Conservation (phyloP, 371 early-diverging fungal genomes). For the Circinella minor region DNA sequence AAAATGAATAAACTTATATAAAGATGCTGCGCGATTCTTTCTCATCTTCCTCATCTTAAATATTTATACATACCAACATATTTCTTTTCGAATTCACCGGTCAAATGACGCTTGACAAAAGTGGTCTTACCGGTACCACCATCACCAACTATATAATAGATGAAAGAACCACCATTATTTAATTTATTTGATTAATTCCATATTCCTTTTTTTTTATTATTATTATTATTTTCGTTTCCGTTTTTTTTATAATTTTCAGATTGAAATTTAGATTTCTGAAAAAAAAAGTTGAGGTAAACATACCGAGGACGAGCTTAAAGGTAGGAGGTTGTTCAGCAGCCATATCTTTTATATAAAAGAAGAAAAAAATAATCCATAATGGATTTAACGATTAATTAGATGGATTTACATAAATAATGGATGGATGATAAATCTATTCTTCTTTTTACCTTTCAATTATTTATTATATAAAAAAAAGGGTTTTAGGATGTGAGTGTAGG, state of each 20-base stretch:
- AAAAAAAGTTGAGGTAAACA: conserved; percentile 1
- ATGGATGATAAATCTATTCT: neutral
- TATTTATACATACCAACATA: conserved; percentile 89
- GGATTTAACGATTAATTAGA: neutral
- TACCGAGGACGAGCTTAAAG: conserved; percentile 88
- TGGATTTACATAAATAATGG: neutral
- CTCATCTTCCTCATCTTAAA: neutral
- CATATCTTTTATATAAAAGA: conserved; percentile 25
- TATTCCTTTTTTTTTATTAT: too few relatives aligned
- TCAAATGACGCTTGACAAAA: conserved; percentile 99
- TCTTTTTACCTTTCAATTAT: too few relatives aligned
- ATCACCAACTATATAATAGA: conserved; percentile 87
- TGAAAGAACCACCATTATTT: conserved; percentile 8
- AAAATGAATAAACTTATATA: neutral
- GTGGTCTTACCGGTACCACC: conserved; percentile 99
- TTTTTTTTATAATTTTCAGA: neutral
- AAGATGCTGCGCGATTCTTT: neutral
- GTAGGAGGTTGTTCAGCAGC: conserved; percentile 68
- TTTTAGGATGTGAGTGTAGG: too few relatives aligned
- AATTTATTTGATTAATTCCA: too few relatives aligned
- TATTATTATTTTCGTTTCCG: neutral
- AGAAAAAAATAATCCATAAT: neutral
- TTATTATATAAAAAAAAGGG: too few relatives aligned
- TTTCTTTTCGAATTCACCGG: conserved; percentile 99
- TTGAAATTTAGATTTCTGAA: too few relatives aligned